Evolutionary conservation across 1,284 basidiomycete genomes (phyloP), one percentile per base, ranked within the genome.

Genomic region (Ustanciosporium gigantosporum): DNA sequence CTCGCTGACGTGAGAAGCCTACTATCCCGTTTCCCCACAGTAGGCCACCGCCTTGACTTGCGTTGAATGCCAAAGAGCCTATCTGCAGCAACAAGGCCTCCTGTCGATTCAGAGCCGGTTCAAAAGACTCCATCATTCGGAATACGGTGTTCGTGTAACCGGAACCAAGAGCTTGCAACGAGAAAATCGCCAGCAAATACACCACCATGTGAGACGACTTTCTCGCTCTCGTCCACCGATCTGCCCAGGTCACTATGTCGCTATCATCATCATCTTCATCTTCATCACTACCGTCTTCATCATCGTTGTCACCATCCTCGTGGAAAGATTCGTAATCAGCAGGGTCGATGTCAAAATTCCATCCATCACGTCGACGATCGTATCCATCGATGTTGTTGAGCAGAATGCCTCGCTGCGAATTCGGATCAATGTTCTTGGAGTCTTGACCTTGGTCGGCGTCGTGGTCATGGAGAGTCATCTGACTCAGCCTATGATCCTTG

Each of bases 41-140:
- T 17, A 69, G 37, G 7, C 67, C 67, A 20, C 64, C 56, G 2
- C 45, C 60, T 40, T 69, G 55, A 41, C 50, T 45, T 20, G 48
- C 53, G 35, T 66, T 58, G 56, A 51, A 69, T 5, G 55, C 39
- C 15, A 68, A 31, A 3, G 25, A 22, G 14, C 58, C 64, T 13
- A 53, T 36, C 17, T 49, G 34, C 16, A 56, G 31, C 4, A 52
- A 25, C 2, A 41, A 13, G 5, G 43, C 31, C 3, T 21, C 9
- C 2, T 43, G 29, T 8, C 27, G 20, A 13, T 37, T 48, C n/a
- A n/a, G n/a, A n/a, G n/a, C n/a, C 4, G 50, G 41, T 8, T 9
- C 14, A 25, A 46, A 37, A 35, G 50, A 46, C 3, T 9, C 19
- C 4, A 50, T 52, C 44, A 65, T 45, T 5, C 16, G 14, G 2